Conservation (phyloP, 176 grass and related monocot species). For the Neostapfia colusana region DNA sequence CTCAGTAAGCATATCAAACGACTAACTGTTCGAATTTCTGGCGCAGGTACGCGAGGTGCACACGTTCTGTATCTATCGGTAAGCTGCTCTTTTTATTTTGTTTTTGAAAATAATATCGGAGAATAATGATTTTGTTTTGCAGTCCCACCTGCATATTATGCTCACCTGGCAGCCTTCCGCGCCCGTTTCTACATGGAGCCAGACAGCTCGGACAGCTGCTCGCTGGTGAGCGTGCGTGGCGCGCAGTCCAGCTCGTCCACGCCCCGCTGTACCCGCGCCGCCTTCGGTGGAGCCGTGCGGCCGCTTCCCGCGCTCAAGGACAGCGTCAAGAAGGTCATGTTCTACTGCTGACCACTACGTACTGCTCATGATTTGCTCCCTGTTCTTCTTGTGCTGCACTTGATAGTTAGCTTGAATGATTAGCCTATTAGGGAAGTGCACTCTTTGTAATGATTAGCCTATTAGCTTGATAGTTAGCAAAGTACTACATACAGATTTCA, state of each 20-base stretch:
- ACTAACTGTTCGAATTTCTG: constrained; percentile 1
- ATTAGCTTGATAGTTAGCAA: no score
- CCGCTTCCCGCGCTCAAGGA: constrained; percentile 85
- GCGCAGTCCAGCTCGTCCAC: constrained; percentile 14
- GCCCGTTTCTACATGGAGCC: constrained; percentile 88
- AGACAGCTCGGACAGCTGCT: constrained; percentile 64
- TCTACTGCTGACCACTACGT: constrained; percentile 60
- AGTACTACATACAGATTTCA: no score
- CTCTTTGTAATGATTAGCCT: no score
- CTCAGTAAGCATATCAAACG: neutral
- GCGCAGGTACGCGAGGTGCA: constrained; percentile 82
- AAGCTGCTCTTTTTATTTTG: no score
- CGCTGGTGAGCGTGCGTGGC: constrained; percentile 43
- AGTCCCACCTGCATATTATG: constrained; percentile 91
- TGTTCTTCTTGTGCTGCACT: no score
- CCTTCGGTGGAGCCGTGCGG: constrained; percentile 44
- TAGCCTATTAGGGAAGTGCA: no score
- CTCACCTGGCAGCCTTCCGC: constrained; percentile 80
- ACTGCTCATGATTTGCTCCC: no score
- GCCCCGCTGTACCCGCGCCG: constrained; percentile 35
- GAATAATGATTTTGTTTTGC: neutral
- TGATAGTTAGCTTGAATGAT: no score
- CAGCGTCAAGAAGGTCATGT: constrained; percentile 89
- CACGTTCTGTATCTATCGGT: constrained; percentile 88
- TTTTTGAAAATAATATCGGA: no score